A percentile compares a stretch with the other conserved stretches of the same genome.
Conservation (phyloP, 2,329 filamentous ascomycete species). For the Botrytis cinerea region DNA sequence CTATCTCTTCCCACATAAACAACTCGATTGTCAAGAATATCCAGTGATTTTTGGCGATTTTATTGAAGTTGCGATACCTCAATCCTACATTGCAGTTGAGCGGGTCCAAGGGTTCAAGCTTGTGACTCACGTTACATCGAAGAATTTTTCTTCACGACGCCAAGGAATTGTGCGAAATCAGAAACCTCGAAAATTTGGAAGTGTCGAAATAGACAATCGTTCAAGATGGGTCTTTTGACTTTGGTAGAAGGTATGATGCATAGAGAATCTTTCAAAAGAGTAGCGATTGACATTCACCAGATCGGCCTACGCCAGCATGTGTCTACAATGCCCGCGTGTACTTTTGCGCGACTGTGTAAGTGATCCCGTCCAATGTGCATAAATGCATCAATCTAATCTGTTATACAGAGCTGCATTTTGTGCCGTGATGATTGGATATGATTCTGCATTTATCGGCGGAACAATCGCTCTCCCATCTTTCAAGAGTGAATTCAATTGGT, state of each 20-base stretch:
- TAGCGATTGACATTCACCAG: conserved; percentile 19
- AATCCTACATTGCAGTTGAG: background rate
- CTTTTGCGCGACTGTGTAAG: conserved; percentile 30
- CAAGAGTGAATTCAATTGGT: conserved; percentile 33
- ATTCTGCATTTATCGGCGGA: conserved; percentile 36
- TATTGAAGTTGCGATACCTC: background rate
- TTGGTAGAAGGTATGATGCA: conserved; percentile 54
- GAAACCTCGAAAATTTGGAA: background rate
- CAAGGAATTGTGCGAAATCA: background rate
- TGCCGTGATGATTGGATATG: conserved; percentile 49
- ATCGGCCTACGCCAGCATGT: conserved; percentile 36
- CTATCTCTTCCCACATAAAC: conserved; percentile 2
- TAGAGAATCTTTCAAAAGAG: conserved; percentile 49
- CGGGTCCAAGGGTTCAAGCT: conserved; percentile 19
- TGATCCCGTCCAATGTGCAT: conserved; percentile 5
- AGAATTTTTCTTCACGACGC: conserved; percentile 15
- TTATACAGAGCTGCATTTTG: conserved; percentile 52
- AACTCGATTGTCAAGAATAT: background rate
- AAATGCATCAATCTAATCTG: background rate
- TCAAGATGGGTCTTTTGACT: conserved; percentile 46
- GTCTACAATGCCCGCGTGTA: conserved; percentile 37
- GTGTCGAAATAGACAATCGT: background rate
- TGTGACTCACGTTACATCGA: conserved; percentile 14
- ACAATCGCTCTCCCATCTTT: conserved; percentile 36
- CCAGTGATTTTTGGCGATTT: background rate